phyloP scores from a whole-genome alignment of 768 basidiomycete genomes.

The Boletus sensibilis region DNA sequence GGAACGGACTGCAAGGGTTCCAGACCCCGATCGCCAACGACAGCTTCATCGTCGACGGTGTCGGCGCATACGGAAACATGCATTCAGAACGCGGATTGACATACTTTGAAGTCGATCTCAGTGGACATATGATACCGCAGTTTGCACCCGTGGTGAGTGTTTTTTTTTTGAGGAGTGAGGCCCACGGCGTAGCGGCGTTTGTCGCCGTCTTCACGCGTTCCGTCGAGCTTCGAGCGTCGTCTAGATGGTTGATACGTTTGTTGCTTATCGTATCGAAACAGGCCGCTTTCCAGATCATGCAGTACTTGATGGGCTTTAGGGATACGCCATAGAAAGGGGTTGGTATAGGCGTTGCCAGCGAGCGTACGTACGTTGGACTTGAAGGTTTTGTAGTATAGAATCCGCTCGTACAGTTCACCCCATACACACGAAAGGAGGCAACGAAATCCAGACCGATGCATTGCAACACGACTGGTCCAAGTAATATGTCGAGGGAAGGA shows the following conservation, averaged over 20 bases:
- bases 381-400: neutral
- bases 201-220: neutral
- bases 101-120: constrained; percentile 62
- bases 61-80: constrained; percentile 63
- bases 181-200: neutral
- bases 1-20: constrained; percentile 71
- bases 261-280: constrained; percentile 17
- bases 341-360: neutral
- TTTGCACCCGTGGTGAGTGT: constrained; percentile 57
- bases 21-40: constrained; percentile 64
- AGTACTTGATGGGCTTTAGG: constrained; percentile 65
- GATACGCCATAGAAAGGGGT: constrained; percentile 32
- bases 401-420: neutral
- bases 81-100: constrained; percentile 69
- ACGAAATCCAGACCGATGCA: neutral
- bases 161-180: too few relatives aligned
- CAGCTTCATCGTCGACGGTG: constrained; percentile 67
- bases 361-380: neutral
- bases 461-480: neutral
- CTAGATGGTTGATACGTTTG: neutral
- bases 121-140: constrained; percentile 77
- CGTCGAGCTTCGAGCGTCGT: neutral
- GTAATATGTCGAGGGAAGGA: too few relatives aligned
- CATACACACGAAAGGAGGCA: too few relatives aligned
- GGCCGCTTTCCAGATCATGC: constrained; percentile 71